Evolutionary conservation across 192 early-diverging fungal species (phyloP), one percentile per base, ranked within the genome.

Genomic region (Umbelopsis vinacea): DNA sequence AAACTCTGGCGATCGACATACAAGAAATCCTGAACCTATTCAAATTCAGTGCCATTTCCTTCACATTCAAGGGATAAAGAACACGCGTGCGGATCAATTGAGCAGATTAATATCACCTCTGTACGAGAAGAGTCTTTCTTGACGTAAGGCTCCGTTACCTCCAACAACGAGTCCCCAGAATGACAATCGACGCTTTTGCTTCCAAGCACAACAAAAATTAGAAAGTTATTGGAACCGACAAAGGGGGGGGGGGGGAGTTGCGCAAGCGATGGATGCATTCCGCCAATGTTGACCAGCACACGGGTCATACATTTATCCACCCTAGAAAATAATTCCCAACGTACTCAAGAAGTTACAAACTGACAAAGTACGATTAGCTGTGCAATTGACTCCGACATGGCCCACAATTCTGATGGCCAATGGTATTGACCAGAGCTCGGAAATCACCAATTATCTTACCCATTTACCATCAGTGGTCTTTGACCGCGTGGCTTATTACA

Each of bases 61-160:
- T 26, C 72, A 74, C 22, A 37, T 74, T 4, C 38, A 38, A 46
- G 72, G 72, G n/a, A 14, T 68, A 23, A 21, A 46, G 22, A 69
- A 74, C 37, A 26, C 37, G 38, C 26, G 45, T 19, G 67, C 71
- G 0, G 55, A 72, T 12, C 50, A 72, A 46, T 23, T 72, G 45
- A 66, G 71, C 57, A 0, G 43, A 40, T 0, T 12, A 15, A 46
- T 29, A 10, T 24, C 29, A 66, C 71, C 71, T 12, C 12, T 71
- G 14, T 60, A 71, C 55, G 66, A 73, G 50, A 17, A 23, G 19
- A 45, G n/a, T 22, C 11, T 43, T 21, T 10, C 66, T 4, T 21
- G 66, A 4, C 4, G 12, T 4, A 10, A 8, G 47, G 47, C 15
- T 48, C 12, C 47, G 12, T 2, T 9, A 4, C 3, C 2, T 48